Base-by-base conservation (phyloP, 805 yeast species). In the Jamesozyma piceae region DNA sequence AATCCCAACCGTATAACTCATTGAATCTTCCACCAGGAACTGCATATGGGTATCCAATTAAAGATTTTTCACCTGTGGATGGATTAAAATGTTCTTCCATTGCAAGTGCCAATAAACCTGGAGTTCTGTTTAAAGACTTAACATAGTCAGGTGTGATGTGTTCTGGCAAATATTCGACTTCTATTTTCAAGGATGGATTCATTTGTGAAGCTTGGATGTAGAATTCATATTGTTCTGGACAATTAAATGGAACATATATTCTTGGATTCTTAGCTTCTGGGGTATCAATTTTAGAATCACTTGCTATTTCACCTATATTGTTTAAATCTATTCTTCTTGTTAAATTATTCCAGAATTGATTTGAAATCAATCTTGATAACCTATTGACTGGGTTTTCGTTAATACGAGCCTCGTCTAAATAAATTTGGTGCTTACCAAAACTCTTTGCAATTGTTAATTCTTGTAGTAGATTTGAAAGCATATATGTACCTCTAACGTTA, bases 21-120 rank as follows among this genome's bases (percentile, higher is more conserved):
- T 92, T 92, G 65, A 90, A 90, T 49, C 98, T 71, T 19, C 98
- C 97, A 15, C 98, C 98, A 1, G 98, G 98, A 20, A 90, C 97
- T 15, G 86, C 83, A 62, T 90, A 90, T 0, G 95, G 95, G 54
- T 74, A 78, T 18, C 88, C 86, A 32, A 73, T 68, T 37, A 82
- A 52, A 13, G 72, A 68, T 15, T 57, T 58, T 33, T 75, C 74
- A 43, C 78, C 75, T 1, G 72, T 64, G 3, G 65, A 54, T 6
- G 82, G 78, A 49, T 78, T 78, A 35, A 62, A 57, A 20, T 60
- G 66, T 38, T 66, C 73, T 46, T 71, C 72, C 69, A 84, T 75
- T 1, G 90, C 95, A 32, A 90, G 68, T 0, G 95, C 83, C 46
- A 90, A 69, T 41, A 90, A 68, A 0, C 98, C 98, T 0, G 97